A percentile compares a stretch with the other conserved stretches of the same genome.
These are phyloP conservation scores for Neofusicoccum sp. DNA, from an alignment of 2,329 filamentous ascomycete species.

Conservation along the genomic window DNA sequence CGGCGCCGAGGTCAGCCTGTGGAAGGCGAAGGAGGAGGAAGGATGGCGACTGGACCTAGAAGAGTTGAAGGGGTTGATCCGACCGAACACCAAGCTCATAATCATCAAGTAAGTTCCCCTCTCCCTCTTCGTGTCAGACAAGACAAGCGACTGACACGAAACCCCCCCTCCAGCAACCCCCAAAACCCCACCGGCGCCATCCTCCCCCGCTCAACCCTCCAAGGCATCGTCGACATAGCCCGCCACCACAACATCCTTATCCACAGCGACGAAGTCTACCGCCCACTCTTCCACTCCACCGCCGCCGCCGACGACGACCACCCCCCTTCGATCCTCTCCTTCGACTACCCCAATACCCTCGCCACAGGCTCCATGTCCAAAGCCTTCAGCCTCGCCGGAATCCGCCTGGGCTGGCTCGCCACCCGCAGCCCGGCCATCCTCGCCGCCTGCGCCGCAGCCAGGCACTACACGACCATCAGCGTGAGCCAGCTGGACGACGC, in stretches of 20 bases:
- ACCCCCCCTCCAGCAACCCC: slow-evolving; percentile 61
- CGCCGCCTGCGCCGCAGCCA: slow-evolving; percentile 59
- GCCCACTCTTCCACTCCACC: slow-evolving; percentile 75
- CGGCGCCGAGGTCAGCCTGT: slow-evolving; percentile 76
- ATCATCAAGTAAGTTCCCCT: slow-evolving; percentile 53
- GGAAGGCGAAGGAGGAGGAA: slow-evolving; percentile 65
- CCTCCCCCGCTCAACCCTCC: slow-evolving; percentile 61
- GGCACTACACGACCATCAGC: slow-evolving; percentile 83
- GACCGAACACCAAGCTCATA: slow-evolving; percentile 68
- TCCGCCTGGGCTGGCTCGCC: slow-evolving; percentile 80
- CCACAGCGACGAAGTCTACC: slow-evolving; percentile 78
- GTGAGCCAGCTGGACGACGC: slow-evolving; percentile 80
- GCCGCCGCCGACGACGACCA: slow-evolving; percentile 61
- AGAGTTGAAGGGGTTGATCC: slow-evolving; percentile 64
- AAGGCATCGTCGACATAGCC: slow-evolving; percentile 63
- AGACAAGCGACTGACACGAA: not conserved
- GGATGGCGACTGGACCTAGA: slow-evolving; percentile 66
- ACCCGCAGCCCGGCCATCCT: slow-evolving; percentile 63
- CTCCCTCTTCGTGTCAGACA: not conserved
- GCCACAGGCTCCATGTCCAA: slow-evolving; percentile 82
- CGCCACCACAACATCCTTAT: slow-evolving; percentile 59
- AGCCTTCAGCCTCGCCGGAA: slow-evolving; percentile 77
- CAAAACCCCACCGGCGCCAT: slow-evolving; percentile 75
- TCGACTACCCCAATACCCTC: slow-evolving; percentile 69
- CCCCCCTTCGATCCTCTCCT: slow-evolving; percentile 66